A percentile compares a stretch with the other conserved stretches of the same genome.
Evolutionary conservation across 108 stramenopile species (phyloP).

Genomic region (Bacterosira constricta): DNA sequence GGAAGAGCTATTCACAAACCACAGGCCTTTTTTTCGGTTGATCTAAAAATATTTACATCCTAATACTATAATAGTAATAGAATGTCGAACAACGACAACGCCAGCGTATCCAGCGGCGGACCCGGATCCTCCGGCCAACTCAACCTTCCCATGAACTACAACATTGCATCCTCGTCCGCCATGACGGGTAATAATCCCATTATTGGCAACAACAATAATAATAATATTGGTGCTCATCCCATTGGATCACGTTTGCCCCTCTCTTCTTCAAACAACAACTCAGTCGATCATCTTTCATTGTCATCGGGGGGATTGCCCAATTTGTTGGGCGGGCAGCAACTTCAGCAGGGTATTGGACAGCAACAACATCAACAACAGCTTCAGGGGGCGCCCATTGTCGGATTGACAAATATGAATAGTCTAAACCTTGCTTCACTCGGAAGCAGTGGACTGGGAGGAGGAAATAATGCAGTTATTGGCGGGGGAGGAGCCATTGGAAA

Average conservation of each 20-base stretch:
- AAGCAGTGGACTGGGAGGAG: too few relatives aligned
- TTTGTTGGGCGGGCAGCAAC: neutral
- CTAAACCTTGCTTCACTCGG: too few relatives aligned
- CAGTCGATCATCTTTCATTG: neutral
- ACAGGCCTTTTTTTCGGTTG: too few relatives aligned
- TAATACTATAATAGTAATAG: neutral
- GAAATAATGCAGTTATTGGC: too few relatives aligned
- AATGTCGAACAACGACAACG: conserved; percentile 5
- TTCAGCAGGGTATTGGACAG: too few relatives aligned
- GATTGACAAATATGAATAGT: too few relatives aligned
- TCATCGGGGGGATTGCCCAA: neutral
- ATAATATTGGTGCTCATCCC: neutral
- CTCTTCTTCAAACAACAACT: neutral
- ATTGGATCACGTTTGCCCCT: neutral
- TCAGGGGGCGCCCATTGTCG: too few relatives aligned
- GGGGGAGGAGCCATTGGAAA: too few relatives aligned
- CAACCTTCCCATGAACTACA: neutral
- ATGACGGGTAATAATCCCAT: neutral
- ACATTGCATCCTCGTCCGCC: neutral
- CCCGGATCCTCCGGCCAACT: neutral
- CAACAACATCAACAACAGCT: too few relatives aligned
- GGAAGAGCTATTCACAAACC: neutral
- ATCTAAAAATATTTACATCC: neutral
- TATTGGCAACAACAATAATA: neutral
- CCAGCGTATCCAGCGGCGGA: neutral